A percentile compares a stretch with the other conserved stretches of the same genome.
Conservation (phyloP, 345 rosid species). For the Brassica napus region Da-Ae NC_063450.1:18843501-18844000, state of each 20-base stretch:
- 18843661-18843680: slow-evolving; percentile 51
- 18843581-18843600: slow-evolving; percentile 39
- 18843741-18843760: slow-evolving; percentile 65
- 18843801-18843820: slow-evolving; percentile 92
- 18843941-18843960: slow-evolving; percentile 80
- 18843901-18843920: not conserved
- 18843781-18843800: slow-evolving; percentile 96
- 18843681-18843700: slow-evolving; percentile 47
- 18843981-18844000: slow-evolving; percentile 59
- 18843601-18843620: slow-evolving; percentile 35
- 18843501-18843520: slow-evolving; percentile 30
- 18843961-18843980: slow-evolving; percentile 71
- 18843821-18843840: slow-evolving; percentile 84
- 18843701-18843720: slow-evolving; percentile 22
- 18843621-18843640: slow-evolving; percentile 19
- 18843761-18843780: slow-evolving; percentile 57
- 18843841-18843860: slow-evolving; percentile 74
- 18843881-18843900: not conserved
- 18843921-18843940: slow-evolving; percentile 5
- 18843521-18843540: slow-evolving; percentile 35
- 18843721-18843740: not conserved
- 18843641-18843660: slow-evolving; percentile 47
- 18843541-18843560: slow-evolving; percentile 39
- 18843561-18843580: slow-evolving; percentile 32
- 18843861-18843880: slow-evolving; percentile 10